These are phyloP conservation scores for Blastocystis sp. DNA, from an alignment of 352 stramenopile genomes.

Conservation along the genomic window DNA sequence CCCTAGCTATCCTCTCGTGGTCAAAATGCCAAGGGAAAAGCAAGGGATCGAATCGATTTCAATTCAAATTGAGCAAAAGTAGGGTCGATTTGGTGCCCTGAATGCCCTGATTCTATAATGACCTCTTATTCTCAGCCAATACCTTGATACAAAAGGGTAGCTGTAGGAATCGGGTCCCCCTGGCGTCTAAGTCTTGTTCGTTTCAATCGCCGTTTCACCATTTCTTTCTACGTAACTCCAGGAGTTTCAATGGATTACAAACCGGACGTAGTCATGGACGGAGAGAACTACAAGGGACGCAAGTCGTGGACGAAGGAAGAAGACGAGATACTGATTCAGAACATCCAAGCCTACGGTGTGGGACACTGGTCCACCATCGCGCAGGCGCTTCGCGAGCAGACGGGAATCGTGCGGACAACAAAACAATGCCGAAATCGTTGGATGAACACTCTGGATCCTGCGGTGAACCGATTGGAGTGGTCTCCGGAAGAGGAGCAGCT, in stretches of 20 bases:
- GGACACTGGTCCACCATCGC: constrained; percentile 69
- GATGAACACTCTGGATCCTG: constrained; percentile 73
- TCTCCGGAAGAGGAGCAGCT: constrained; percentile 70
- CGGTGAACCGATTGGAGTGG: constrained; percentile 70
- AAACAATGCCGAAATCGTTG: constrained; percentile 74
- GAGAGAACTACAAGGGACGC: constrained; percentile 15
- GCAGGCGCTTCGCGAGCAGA: constrained; percentile 1
- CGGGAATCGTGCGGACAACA: constrained; percentile 70
- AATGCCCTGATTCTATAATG: background rate
- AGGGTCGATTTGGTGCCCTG: too few relatives aligned
- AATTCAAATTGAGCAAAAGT: too few relatives aligned
- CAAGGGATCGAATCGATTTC: too few relatives aligned
- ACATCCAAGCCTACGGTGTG: constrained; percentile 56
- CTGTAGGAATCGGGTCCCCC: background rate
- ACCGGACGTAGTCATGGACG: constrained; percentile 16
- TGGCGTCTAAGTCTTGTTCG: background rate
- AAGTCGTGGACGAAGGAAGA: constrained; percentile 68
- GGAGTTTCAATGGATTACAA: constrained; percentile 67
- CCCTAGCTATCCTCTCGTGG: too few relatives aligned
- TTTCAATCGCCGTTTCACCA: constrained; percentile 53
- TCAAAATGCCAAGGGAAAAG: too few relatives aligned
- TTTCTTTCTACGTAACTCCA: constrained; percentile 53
- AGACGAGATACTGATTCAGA: constrained; percentile 63
- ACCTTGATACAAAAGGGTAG: background rate
- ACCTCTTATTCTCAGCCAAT: background rate